Conservation (phyloP, 2,329 filamentous ascomycete genomes). For the Chrysoporthe cubensis region DNA sequence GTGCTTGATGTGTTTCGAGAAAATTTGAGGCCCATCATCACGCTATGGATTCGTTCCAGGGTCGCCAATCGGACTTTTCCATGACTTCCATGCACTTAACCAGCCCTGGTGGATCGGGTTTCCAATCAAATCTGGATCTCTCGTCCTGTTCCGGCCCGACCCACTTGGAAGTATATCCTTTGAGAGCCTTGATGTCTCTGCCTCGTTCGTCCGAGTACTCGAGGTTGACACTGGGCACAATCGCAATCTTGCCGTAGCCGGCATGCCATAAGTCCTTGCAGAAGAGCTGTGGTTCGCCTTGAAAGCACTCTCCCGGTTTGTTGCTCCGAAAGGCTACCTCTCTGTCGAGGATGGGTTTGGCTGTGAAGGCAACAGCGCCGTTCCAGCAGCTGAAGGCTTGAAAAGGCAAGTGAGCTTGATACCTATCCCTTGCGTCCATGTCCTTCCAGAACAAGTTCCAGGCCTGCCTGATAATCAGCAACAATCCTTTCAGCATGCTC, state of each 20-base stretch:
- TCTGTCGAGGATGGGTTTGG: conserved; percentile 49
- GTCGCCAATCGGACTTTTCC: conserved; percentile 45
- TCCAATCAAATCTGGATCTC: conserved; percentile 44
- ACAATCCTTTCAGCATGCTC: background rate
- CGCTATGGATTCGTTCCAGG: conserved; percentile 43
- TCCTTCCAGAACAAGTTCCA: conserved; percentile 60
- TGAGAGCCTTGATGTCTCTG: conserved; percentile 50
- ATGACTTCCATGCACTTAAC: conserved; percentile 54
- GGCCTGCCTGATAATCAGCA: conserved; percentile 34
- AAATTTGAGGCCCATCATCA: background rate
- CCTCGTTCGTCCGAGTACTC: conserved; percentile 55
- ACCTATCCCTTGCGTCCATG: conserved; percentile 39
- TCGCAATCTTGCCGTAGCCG: conserved; percentile 56
- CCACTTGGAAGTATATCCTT: conserved; percentile 52
- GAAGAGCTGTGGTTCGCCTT: conserved; percentile 60
- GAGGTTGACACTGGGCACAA: conserved; percentile 59
- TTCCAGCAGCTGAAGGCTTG: conserved; percentile 68
- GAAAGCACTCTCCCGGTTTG: conserved; percentile 50
- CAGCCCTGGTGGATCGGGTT: conserved; percentile 45
- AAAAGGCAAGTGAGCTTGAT: conserved; percentile 48
- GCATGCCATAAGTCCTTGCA: conserved; percentile 60
- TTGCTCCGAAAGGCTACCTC: conserved; percentile 50
- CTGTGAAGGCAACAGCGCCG: conserved; percentile 54
- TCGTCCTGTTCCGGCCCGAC: conserved; percentile 35
- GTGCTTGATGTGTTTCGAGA: background rate